Base-by-base conservation (phyloP, 73 alveolate genomes). In the Urostyla sp. region DNA sequence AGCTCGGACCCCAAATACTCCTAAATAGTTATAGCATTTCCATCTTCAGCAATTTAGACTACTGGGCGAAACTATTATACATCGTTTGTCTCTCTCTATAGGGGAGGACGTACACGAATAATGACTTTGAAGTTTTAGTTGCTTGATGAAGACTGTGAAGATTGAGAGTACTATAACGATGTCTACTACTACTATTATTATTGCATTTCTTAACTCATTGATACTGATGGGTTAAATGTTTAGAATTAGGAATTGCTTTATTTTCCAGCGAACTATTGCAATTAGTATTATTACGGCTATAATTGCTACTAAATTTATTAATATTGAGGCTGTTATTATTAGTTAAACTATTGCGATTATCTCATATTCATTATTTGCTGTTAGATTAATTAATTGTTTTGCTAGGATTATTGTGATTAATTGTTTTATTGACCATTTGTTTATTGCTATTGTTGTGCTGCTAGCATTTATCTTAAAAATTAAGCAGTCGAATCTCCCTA, bases 51-150 rank as follows among this genome's bases (percentile, higher is more conserved):
- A 34, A 77, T 45, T 20, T 75, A 54, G 59, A 74, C 36, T 21
- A 59, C 28, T 20, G 89, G 77, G 76, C 79, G 34, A 49, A 85
- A 85, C 36, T 79, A 56, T 10, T 13, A 4, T 26, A 28, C 52
- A 15, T 76, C 72, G 54, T 10, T 54, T 37, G 2, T 0, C 54
- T 98, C 99, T 40, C 99, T 87, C 1, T 95, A 96, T 48, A 98
- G 93, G 2, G 99, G 99, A 5, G 99, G 99, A 35, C 99, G 88
- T 6, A 98, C 97, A 37, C 99, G 82, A 0, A 98, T 95, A 74
- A 96, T 98, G 20, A 97, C 99, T 85, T 91, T 97, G 91, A 97
- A 97, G 90, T 98, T 96, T 50, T 93, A 95, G 44, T 80, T 56
- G 7, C 67, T 55, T 35, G 24, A 35, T 31, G 35, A 13, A 4